Percentiles rank a stretch among this genome's conserved stretches.
phyloP scores from a whole-genome alignment of 2,329 filamentous ascomycete species.

The Parafenestella ontariensis region DNA sequence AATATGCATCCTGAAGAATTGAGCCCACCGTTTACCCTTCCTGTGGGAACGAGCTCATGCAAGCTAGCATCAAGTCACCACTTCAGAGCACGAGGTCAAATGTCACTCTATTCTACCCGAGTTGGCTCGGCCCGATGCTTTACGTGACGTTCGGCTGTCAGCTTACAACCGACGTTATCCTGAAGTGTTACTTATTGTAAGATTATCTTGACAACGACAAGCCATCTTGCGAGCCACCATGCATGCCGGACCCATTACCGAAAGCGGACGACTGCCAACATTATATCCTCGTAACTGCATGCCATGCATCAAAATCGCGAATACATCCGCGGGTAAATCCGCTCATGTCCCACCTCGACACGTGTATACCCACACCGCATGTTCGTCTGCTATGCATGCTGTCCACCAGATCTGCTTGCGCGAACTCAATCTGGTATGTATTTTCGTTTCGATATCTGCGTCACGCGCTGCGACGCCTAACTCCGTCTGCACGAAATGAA shows the following conservation, averaged over 20 bases:
- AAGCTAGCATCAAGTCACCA: slow-evolving; percentile 1
- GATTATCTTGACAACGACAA: background rate
- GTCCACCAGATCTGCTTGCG: slow-evolving; percentile 2
- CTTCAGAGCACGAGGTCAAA: background rate
- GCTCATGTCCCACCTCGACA: slow-evolving; percentile 28
- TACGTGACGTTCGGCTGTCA: slow-evolving; percentile 1
- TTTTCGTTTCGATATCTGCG: slow-evolving; percentile 1
- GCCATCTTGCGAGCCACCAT: slow-evolving; percentile 10
- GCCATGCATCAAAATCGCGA: background rate
- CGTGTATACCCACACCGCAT: slow-evolving; percentile 35
- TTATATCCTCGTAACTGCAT: background rate
- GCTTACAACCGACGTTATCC: background rate
- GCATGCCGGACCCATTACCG: background rate
- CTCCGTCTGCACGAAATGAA: slow-evolving; percentile 20
- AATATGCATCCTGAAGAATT: background rate
- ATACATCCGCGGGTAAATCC: background rate
- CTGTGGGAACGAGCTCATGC: slow-evolving; percentile 6
- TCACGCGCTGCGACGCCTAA: slow-evolving; percentile 21
- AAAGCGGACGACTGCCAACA: slow-evolving; percentile 6
- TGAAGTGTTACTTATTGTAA: background rate
- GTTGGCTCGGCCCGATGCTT: background rate
- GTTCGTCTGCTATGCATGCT: slow-evolving; percentile 7
- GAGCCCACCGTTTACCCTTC: slow-evolving; percentile 14
- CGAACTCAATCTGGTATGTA: background rate
- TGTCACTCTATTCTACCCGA: background rate